A percentile compares a stretch with the other conserved stretches of the same genome.
phyloP scores from a whole-genome alignment of 2,329 filamentous ascomycete genomes.

The Beauveria caledonica region DNA sequence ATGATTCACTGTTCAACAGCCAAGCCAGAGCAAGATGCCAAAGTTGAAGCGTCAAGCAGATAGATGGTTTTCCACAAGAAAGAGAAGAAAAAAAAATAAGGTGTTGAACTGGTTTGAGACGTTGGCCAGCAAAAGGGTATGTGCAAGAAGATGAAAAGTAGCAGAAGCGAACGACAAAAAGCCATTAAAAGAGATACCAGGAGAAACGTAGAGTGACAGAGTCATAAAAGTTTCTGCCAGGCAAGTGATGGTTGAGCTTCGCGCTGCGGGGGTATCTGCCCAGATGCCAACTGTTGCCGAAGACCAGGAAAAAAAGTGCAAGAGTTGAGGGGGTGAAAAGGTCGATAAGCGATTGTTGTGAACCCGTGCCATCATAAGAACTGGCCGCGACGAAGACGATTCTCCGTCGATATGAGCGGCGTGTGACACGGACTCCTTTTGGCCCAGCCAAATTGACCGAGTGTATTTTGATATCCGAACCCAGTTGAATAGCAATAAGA shows the following conservation, averaged over 20 bases:
- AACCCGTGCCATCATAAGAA: slow-evolving; percentile 9
- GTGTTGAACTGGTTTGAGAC: slow-evolving; percentile 11
- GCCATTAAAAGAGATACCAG: slow-evolving; percentile 4
- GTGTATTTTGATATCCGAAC: slow-evolving; percentile 16
- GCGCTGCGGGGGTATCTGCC: slow-evolving; percentile 13
- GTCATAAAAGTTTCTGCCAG: slow-evolving; percentile 1
- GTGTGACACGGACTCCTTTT: slow-evolving; percentile 22
- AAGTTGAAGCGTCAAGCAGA: slow-evolving; percentile 4
- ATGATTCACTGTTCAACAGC: slow-evolving; percentile 9
- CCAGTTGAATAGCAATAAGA: slow-evolving; percentile 13
- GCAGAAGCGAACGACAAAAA: slow-evolving; percentile 6
- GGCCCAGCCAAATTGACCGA: slow-evolving; percentile 18
- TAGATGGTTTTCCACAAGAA: background rate
- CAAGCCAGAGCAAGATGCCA: slow-evolving; percentile 6
- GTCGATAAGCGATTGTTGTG: background rate
- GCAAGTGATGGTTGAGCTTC: slow-evolving; percentile 5
- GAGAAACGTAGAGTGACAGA: slow-evolving; percentile 2
- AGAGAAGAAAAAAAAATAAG: background rate
- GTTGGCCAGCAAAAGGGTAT: slow-evolving; percentile 11
- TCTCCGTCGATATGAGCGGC: slow-evolving; percentile 1
- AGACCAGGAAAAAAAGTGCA: background rate
- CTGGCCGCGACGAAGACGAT: background rate
- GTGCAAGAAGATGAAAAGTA: slow-evolving; percentile 11
- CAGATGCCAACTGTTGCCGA: slow-evolving; percentile 8
- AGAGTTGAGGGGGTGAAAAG: background rate